A percentile compares a stretch with the other conserved stretches of the same genome.
phyloP scores from a whole-genome alignment of 371 early-diverging fungal species.

The Rozella allomycis region DNA sequence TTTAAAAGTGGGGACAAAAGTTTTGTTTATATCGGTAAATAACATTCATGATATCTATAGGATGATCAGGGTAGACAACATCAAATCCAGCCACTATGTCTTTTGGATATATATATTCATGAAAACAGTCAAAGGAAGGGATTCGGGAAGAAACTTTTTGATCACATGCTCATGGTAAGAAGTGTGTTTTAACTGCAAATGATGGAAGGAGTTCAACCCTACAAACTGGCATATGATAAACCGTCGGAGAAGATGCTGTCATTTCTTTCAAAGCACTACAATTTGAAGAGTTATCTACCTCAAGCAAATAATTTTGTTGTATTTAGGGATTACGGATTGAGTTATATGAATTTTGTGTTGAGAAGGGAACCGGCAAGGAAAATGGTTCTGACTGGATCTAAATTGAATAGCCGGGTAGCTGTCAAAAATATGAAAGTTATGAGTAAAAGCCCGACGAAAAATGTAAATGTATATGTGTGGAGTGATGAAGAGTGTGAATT shows the following conservation, averaged over 20 bases:
- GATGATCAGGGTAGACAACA: slow-evolving; percentile 9
- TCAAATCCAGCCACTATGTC: slow-evolving; percentile 15
- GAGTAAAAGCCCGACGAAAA: no score
- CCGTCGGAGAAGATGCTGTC: slow-evolving; percentile 12
- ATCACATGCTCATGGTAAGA: slow-evolving; percentile 16
- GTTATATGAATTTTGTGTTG: no score
- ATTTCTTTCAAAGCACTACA: slow-evolving; percentile 14
- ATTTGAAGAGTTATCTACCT: slow-evolving; percentile 7
- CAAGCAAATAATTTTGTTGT: slow-evolving; percentile 16
- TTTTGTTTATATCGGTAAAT: no score
- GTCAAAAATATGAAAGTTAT: no score
- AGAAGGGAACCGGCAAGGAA: no score
- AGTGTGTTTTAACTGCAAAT: neutral
- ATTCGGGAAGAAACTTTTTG: slow-evolving; percentile 14
- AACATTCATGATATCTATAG: no score
- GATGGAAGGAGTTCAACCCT: slow-evolving; percentile 9
- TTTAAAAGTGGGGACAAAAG: no score
- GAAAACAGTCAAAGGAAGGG: slow-evolving; percentile 11
- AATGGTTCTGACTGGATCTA: no score
- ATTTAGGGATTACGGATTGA: slow-evolving; percentile 8
- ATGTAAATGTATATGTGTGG: no score
- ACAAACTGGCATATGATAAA: slow-evolving; percentile 14
- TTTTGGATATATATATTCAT: slow-evolving; percentile 18
- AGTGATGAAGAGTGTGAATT: no score
- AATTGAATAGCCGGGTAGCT: no score